These are phyloP conservation scores for Penicillium sp. DNA, from an alignment of 2,329 filamentous ascomycete species.

Conservation along the genomic window DNA sequence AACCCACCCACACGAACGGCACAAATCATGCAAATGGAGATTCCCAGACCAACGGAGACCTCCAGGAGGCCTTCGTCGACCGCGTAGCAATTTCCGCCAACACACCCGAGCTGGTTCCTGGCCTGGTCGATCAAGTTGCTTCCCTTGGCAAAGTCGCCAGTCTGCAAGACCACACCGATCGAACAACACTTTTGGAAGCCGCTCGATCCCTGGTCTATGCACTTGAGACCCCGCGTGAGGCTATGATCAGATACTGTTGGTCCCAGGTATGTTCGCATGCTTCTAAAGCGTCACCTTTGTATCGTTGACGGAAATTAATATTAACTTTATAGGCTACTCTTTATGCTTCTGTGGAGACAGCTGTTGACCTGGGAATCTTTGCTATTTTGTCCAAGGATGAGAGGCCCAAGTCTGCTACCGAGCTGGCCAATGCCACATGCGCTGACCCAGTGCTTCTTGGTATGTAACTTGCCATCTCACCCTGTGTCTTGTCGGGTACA, in stretches of 20 bases:
- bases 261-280: conserved; percentile 6
- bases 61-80: conserved; percentile 11
- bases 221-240: conserved; percentile 20
- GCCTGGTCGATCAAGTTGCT: conserved; percentile 15
- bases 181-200: conserved; percentile 18
- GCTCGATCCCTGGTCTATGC: conserved; percentile 18
- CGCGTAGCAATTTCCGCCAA: conserved; percentile 17
- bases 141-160: conserved; percentile 1
- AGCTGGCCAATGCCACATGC: conserved; percentile 23
- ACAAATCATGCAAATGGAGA: neutral
- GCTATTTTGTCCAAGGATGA: conserved; percentile 22
- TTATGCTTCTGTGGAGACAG: conserved; percentile 27
- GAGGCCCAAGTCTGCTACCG: conserved; percentile 21
- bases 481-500: neutral
- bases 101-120: conserved; percentile 14
- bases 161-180: conserved; percentile 10
- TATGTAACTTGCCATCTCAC: conserved; percentile 7
- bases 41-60: neutral
- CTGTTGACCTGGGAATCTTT: conserved; percentile 27
- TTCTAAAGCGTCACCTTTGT: neutral
- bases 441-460: conserved; percentile 21
- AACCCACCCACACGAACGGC: neutral
- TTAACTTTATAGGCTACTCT: neutral
- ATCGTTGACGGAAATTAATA: neutral
- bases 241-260: conserved; percentile 20